Percentiles rank a stretch among this genome's conserved stretches.
phyloP scores from a whole-genome alignment of 2,329 filamentous ascomycete species.

The Neoascochyta sp. region DNA sequence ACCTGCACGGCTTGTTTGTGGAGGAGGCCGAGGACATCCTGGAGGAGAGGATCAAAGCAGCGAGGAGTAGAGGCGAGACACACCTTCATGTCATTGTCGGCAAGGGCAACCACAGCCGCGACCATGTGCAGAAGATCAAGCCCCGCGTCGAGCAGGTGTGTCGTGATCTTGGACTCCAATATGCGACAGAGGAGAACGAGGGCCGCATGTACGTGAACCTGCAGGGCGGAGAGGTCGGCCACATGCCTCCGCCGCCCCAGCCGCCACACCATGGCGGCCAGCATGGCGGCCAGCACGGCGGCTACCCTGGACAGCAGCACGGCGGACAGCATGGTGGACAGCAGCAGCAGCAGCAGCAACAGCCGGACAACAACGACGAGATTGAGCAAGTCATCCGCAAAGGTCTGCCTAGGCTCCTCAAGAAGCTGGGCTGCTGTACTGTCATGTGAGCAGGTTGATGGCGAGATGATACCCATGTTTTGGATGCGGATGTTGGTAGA shows the following conservation, averaged over 20 bases:
- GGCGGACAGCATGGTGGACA: slow-evolving; percentile 41
- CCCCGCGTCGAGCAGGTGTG: slow-evolving; percentile 89
- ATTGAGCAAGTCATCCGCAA: slow-evolving; percentile 59
- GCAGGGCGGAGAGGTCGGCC: slow-evolving; percentile 59
- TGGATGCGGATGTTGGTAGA: slow-evolving; percentile 1
- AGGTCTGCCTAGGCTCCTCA: slow-evolving; percentile 57
- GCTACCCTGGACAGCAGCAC: slow-evolving; percentile 32
- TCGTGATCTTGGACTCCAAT: slow-evolving; percentile 75
- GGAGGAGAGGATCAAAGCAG: slow-evolving; percentile 77
- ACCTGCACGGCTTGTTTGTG: slow-evolving; percentile 91
- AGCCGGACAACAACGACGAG: slow-evolving; percentile 53
- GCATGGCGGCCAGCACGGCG: slow-evolving; percentile 25
- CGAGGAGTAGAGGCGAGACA: slow-evolving; percentile 66
- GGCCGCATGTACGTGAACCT: slow-evolving; percentile 87
- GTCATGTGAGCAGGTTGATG: slow-evolving; percentile 58
- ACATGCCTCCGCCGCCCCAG: slow-evolving; percentile 39
- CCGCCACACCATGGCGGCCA: slow-evolving; percentile 38
- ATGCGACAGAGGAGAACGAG: slow-evolving; percentile 80
- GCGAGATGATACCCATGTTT: slow-evolving; percentile 10
- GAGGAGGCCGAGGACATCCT: slow-evolving; percentile 92
- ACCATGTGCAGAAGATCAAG: slow-evolving; percentile 89
- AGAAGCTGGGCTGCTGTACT: slow-evolving; percentile 65
- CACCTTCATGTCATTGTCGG: slow-evolving; percentile 95
- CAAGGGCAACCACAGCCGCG: slow-evolving; percentile 81
- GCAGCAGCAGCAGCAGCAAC: slow-evolving; percentile 40